Base-by-base conservation (phyloP, 805 yeast genomes). In the Pichia kluyveri region DNA sequence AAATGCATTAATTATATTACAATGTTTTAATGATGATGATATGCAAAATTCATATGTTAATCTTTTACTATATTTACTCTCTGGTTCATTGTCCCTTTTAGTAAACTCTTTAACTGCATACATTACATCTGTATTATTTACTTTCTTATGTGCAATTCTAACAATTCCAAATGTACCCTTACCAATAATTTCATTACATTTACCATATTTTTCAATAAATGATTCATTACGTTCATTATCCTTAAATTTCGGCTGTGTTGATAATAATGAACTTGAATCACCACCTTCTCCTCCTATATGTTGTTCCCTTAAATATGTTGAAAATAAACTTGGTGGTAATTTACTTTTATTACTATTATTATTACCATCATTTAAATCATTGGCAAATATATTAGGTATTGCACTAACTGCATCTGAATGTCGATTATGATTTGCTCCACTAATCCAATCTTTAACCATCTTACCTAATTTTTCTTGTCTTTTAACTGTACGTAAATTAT, bases 131-230 rank as follows among this genome's bases (percentile, higher is more conserved):
- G 59, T 47, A 18, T 51, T 57, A 1, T 44, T 31, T 10, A 68
- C 54, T 57, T 77, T 80, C 62, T 83, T 83, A 69, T 90, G 97
- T 8, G 95, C 77, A 6, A 93, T 79, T 51, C 96, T 73, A 19
- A 91, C 98, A 42, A 88, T 87, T 18, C 99, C 99, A 69, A 86
- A 91, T 0, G 96, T 82, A 19, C 98, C 98, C 45, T 86, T 77
- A 27, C 99, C 99, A 53, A 93, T 78, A 43, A 90, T 86, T 63
- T 91, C 98, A 66, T 88, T 96, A 63, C 98, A 91, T 45, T 85
- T 76, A 40, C 99, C 99, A 63, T 91, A 91, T 62, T 90, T 86
- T 56, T 89, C 90, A 9, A 80, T 83, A 63, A 91, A 84, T 10
- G 90, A 79, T 43, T 47, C 55, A 5, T 36, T 38, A 9, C 40